A percentile compares a stretch with the other conserved stretches of the same genome.
Conservation (phyloP, 352 stramenopile species). For the Phytopythium chamaehyphon region DNA sequence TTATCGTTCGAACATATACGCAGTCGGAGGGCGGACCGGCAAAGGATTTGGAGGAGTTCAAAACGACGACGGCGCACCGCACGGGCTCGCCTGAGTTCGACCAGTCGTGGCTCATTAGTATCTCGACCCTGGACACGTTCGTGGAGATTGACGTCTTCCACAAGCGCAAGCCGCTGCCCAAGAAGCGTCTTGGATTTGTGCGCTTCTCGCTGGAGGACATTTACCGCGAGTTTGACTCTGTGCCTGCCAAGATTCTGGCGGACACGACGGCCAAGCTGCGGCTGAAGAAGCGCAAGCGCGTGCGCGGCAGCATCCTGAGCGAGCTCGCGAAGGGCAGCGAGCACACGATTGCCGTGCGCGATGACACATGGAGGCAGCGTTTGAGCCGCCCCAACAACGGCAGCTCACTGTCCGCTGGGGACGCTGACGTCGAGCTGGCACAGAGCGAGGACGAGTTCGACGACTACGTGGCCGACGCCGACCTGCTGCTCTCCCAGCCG, state of each 20-base stretch:
- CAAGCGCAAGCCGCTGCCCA: slow-evolving; percentile 82
- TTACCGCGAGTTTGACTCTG: slow-evolving; percentile 72
- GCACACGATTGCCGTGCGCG: slow-evolving; percentile 46
- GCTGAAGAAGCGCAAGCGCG: slow-evolving; percentile 73
- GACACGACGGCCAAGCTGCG: slow-evolving; percentile 70
- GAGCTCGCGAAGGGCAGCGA: slow-evolving; percentile 43
- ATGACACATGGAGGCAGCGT: slow-evolving; percentile 64
- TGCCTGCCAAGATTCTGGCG: slow-evolving; percentile 65
- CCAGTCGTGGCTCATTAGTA: slow-evolving; percentile 78
- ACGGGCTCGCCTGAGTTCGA: slow-evolving; percentile 70
- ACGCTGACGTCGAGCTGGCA: slow-evolving; percentile 19
- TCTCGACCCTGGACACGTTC: slow-evolving; percentile 68
- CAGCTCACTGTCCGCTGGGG: slow-evolving; percentile 41
- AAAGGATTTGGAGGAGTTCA: slow-evolving; percentile 59
- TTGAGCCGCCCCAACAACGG: slow-evolving; percentile 36
- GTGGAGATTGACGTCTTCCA: slow-evolving; percentile 81
- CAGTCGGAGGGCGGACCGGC: slow-evolving; percentile 37
- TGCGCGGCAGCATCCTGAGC: slow-evolving; percentile 77
- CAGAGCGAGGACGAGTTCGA: slow-evolving; percentile 41
- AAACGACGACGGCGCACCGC: slow-evolving; percentile 60
- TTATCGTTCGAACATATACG: slow-evolving; percentile 63
- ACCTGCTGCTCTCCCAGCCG: slow-evolving; percentile 49
- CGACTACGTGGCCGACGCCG: slow-evolving; percentile 64
- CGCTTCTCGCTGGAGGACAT: slow-evolving; percentile 83
- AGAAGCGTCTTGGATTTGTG: slow-evolving; percentile 72